These are phyloP conservation scores for Gyromitra esculenta DNA, from an alignment of 2,329 filamentous ascomycete species.

Conservation along the genomic window DNA sequence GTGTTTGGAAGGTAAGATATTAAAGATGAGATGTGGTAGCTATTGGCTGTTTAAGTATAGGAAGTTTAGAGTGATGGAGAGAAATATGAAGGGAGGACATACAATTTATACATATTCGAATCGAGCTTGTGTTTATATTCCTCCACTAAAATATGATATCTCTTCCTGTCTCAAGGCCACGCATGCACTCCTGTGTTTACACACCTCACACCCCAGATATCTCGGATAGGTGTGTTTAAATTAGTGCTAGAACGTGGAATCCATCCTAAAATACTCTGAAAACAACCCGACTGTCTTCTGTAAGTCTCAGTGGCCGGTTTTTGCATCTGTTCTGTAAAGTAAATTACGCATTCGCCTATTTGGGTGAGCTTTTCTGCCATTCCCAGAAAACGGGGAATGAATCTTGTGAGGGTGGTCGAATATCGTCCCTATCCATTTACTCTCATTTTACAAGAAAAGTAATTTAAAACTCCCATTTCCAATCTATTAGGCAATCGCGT, in stretches of 20 bases:
- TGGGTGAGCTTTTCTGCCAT: not conserved
- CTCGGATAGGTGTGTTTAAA: not conserved
- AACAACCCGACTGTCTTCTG: not conserved
- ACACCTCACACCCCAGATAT: not conserved
- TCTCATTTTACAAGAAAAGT: not conserved
- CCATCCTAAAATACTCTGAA: not conserved
- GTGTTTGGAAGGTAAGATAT: not conserved
- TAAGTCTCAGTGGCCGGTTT: not conserved
- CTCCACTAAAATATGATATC: not conserved
- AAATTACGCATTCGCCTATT: not conserved
- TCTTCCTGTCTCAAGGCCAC: constrained; percentile 2
- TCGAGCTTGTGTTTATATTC: not conserved
- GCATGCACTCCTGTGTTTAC: constrained; percentile 12
- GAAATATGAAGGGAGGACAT: not conserved
- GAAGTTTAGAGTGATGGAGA: not conserved
- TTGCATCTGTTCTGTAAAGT: not conserved
- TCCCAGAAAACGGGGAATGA: not conserved
- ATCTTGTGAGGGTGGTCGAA: not conserved
- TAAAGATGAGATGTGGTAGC: not conserved
- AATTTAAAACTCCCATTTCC: not conserved
- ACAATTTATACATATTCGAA: constrained; percentile 14
- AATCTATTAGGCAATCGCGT: not conserved
- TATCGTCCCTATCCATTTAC: not conserved
- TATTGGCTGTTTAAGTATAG: not conserved
- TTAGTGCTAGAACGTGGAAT: not conserved